Conservation (phyloP, 73 alveolate genomes). For the Urostyla sp. region DNA sequence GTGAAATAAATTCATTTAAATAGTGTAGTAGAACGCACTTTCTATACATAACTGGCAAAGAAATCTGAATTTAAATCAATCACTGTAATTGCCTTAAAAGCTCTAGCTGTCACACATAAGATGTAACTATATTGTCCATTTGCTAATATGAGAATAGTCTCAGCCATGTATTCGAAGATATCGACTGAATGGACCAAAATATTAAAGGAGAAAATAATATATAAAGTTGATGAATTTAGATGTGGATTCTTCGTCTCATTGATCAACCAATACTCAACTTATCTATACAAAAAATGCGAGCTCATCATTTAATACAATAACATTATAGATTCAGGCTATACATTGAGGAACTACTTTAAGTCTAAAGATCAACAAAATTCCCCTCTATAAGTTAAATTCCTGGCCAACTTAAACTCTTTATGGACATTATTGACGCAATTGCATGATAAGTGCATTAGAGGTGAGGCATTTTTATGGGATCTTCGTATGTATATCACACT, state of each 20-base stretch:
- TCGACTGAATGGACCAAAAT: constrained; percentile 2
- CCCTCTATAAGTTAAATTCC: constrained; percentile 27
- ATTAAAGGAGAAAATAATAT: not conserved
- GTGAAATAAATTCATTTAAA: not conserved
- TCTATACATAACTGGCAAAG: constrained; percentile 18
- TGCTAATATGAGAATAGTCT: constrained; percentile 12
- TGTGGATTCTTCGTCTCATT: constrained; percentile 48
- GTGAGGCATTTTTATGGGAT: not conserved
- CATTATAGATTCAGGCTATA: constrained; percentile 15
- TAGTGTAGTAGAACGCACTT: not conserved
- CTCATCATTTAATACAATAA: constrained; percentile 13
- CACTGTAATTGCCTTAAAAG: constrained; percentile 23
- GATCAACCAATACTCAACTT: constrained; percentile 11
- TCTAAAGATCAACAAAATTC: not conserved
- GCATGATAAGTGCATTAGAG: not conserved
- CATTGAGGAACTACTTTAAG: constrained; percentile 18
- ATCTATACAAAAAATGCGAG: not conserved
- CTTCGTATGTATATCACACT: not conserved
- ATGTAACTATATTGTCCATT: constrained; percentile 24
- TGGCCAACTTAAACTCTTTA: not conserved
- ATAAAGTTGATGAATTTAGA: constrained; percentile 8
- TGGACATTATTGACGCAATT: not conserved
- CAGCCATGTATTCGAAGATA: not conserved
- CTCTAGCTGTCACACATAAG: not conserved
- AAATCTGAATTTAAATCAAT: constrained; percentile 22